phyloP scores from a whole-genome alignment of 2,329 filamentous ascomycete species.

The Fusarium oxysporum region DNA sequence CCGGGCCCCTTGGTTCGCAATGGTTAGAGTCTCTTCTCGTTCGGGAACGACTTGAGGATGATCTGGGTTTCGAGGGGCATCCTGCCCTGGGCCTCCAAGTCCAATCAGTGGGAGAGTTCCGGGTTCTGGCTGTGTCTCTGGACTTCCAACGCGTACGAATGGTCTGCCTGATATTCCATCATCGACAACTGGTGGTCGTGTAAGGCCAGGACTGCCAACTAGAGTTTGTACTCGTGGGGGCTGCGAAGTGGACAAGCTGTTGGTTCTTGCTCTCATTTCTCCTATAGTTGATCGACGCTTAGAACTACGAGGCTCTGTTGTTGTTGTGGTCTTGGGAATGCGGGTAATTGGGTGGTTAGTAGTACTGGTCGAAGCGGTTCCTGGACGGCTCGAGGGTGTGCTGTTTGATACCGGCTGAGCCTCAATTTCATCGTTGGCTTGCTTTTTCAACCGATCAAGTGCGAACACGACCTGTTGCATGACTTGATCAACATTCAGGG shows the following conservation, averaged over 20 bases:
- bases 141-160: constrained; percentile 61
- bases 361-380: constrained; percentile 30
- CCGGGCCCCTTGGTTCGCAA: constrained; percentile 9
- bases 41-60: not conserved
- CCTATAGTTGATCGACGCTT: constrained; percentile 31
- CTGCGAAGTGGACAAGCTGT: constrained; percentile 37
- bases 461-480: constrained; percentile 58
- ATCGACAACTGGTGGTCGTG: constrained; percentile 48
- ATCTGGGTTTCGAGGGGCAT: constrained; percentile 8
- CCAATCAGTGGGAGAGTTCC: constrained; percentile 19
- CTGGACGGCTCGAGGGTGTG: constrained; percentile 28
- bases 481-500: constrained; percentile 58
- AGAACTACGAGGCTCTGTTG: constrained; percentile 26
- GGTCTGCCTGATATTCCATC: constrained; percentile 68
- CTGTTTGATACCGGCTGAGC: constrained; percentile 26
- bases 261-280: constrained; percentile 23
- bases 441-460: constrained; percentile 38
- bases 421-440: constrained; percentile 28
- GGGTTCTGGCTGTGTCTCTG: constrained; percentile 44
- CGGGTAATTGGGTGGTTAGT: constrained; percentile 33
- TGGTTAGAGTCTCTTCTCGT: constrained; percentile 17
- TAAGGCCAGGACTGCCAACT: constrained; percentile 32
- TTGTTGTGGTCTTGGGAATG: constrained; percentile 36
- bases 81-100: constrained; percentile 5
- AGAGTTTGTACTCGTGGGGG: constrained; percentile 40